phyloP scores from a whole-genome alignment of 2,329 filamentous ascomycete species.

The Neopestalotiopsis rosae region DNA sequence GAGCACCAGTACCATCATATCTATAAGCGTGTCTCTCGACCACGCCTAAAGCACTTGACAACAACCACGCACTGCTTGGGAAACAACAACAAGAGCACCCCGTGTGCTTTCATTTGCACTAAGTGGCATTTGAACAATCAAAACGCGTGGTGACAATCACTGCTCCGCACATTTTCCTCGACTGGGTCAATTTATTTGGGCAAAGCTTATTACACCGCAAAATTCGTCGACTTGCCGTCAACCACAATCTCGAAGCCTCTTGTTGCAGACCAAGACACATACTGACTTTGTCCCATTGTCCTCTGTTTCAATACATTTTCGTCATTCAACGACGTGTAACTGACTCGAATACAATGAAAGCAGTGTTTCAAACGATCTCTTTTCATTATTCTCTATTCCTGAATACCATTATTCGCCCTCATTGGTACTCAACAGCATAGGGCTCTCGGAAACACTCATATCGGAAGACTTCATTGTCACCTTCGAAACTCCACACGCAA shows the following conservation, averaged over 20 bases:
- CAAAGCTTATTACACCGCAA: neutral
- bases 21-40: too few species aligned
- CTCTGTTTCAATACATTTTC: neutral
- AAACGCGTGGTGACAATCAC: too few species aligned
- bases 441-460: neutral
- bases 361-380: conserved; percentile 21
- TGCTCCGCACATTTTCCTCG: too few species aligned
- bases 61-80: too few species aligned
- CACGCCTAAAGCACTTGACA: too few species aligned
- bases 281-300: neutral
- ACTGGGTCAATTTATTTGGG: too few species aligned
- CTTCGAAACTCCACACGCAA: conserved; percentile 1
- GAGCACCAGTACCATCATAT: too few species aligned
- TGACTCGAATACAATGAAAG: conserved; percentile 18
- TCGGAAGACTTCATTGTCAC: conserved; percentile 19
- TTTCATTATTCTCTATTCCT: conserved; percentile 17
- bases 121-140: too few species aligned
- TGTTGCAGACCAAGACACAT: conserved; percentile 16
- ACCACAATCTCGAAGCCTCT: neutral
- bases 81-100: too few species aligned
- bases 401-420: conserved; percentile 13
- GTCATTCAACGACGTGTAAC: conserved; percentile 14
- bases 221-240: neutral
- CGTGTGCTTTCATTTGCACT: too few species aligned
- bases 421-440: conserved; percentile 13